Conservation (phyloP, 2,329 filamentous ascomycete species). For the Grosmannia serpens region DNA sequence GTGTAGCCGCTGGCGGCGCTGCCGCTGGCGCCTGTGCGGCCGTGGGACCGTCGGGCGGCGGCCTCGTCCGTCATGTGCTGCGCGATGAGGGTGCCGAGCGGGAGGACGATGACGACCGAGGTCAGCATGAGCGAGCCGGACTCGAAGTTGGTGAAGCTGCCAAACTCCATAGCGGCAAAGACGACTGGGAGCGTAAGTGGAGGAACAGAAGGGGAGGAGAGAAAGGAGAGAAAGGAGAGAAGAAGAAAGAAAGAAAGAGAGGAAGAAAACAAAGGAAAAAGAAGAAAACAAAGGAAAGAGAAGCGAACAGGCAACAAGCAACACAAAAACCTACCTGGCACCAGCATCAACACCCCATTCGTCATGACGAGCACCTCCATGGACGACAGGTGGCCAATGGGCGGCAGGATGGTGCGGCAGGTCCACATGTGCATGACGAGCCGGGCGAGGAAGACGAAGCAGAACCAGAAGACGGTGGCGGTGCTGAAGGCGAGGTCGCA, state of each 20-base stretch:
- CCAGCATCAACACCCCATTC: conserved; percentile 43
- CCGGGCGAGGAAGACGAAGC: conserved; percentile 41
- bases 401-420: conserved; percentile 35
- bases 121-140: conserved; percentile 37
- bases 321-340: conserved; percentile 30
- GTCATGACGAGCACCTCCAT: conserved; percentile 45
- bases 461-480: conserved; percentile 34
- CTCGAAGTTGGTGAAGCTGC: conserved; percentile 31
- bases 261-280: neutral
- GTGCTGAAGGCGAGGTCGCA: conserved; percentile 21
- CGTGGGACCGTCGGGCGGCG: neutral
- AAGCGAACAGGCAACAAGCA: too few relatives aligned
- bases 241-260: too few relatives aligned
- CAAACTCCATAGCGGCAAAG: conserved; percentile 37
- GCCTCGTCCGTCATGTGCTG: conserved; percentile 24
- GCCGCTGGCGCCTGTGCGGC: neutral
- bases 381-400: conserved; percentile 29
- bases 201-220: neutral
- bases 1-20: neutral
- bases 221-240: neutral
- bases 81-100: conserved; percentile 39
- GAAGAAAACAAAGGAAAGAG: neutral
- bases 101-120: conserved; percentile 38
- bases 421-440: conserved; percentile 35
- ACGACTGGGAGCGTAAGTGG: conserved; percentile 25